Base-by-base conservation (phyloP, 305 asterid genomes). In the Striga hermonthica region DNA sequence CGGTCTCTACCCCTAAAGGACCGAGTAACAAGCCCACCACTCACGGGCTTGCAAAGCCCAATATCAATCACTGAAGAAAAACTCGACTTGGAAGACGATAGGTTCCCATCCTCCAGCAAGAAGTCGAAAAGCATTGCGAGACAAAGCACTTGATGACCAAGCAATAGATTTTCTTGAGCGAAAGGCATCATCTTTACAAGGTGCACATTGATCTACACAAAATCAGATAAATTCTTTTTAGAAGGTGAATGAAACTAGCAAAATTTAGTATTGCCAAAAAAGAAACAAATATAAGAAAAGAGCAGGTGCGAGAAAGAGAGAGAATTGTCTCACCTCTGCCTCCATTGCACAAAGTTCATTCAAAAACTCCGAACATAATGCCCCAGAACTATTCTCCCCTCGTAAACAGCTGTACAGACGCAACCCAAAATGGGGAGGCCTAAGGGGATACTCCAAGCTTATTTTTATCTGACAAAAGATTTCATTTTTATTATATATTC, bases 331-430 rank as follows among this genome's bases (percentile, higher is more conserved):
- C 72, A 94, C 99, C 96, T 90, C 98, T 67, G 97, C 87, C 79
- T 94, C 97, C 86, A 94, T 79, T 57, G 97, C 94, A 62, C 96
- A 85, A 49, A 94, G 96, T 78, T 90, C 99, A 75, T 94, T 94
- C 76, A 78, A 85, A 82, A 86, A 84, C 76, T 80, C 83, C 1
- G 90, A 75, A 71, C 79, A 80, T 60, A 70, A 73, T 40, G 70
- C 72, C 78, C 72, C 83, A 8, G 76, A 76, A 63, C 71, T 69
- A 69, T 73, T 80, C 65, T 82, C 87, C 11, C 77, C 88, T 64
- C 63, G 79, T 4, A 62, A 65, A 38, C 80, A 78, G 48, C 77
- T 69, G 61, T 74, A 66, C 4, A 90, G 76, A 66, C 73, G 78
- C 78, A 90, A 77, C 22, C 72, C 73, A 70, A 88, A 86, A 59